Percentiles rank a stretch among this genome's conserved stretches.
phyloP scores from a whole-genome alignment of 2,329 filamentous ascomycete genomes.

The Ophiostoma novo-ulmi region DNA sequence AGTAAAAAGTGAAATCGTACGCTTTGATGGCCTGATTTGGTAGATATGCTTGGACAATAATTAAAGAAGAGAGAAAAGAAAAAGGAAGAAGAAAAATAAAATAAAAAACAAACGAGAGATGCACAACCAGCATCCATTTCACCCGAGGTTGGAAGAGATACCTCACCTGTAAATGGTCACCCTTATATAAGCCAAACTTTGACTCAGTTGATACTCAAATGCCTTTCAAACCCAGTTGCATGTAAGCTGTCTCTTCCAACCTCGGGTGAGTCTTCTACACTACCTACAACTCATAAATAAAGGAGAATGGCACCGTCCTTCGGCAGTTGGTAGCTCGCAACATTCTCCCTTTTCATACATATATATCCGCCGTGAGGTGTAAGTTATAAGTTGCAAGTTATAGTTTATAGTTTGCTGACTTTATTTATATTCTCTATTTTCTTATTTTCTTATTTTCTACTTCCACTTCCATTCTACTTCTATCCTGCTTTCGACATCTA shows the following conservation, averaged over 20 bases:
- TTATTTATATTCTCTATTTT: background rate
- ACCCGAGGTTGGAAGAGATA: too few species aligned
- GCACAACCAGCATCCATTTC: background rate
- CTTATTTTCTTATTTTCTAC: background rate
- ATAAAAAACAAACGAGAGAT: background rate
- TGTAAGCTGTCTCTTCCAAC: too few species aligned
- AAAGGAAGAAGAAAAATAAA: background rate
- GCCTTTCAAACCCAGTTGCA: too few species aligned
- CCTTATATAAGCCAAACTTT: too few species aligned
- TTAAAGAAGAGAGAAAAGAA: background rate
- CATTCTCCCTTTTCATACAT: constrained; percentile 5
- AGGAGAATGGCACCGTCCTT: background rate
- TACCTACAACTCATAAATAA: background rate
- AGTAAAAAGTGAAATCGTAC: background rate
- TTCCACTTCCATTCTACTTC: background rate
- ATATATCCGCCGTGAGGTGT: too few species aligned
- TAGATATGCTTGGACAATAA: background rate
- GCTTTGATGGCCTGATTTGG: background rate
- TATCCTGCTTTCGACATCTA: background rate
- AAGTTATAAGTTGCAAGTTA: too few species aligned
- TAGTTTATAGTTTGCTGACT: background rate
- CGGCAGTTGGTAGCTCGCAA: background rate
- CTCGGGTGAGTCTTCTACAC: too few species aligned
- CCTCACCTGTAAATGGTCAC: too few species aligned
- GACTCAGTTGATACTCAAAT: too few species aligned